Percentiles rank a stretch among this genome's conserved stretches.
Conservation (phyloP, 768 basidiomycete species). For the Favolaschia claudopus region DNA sequence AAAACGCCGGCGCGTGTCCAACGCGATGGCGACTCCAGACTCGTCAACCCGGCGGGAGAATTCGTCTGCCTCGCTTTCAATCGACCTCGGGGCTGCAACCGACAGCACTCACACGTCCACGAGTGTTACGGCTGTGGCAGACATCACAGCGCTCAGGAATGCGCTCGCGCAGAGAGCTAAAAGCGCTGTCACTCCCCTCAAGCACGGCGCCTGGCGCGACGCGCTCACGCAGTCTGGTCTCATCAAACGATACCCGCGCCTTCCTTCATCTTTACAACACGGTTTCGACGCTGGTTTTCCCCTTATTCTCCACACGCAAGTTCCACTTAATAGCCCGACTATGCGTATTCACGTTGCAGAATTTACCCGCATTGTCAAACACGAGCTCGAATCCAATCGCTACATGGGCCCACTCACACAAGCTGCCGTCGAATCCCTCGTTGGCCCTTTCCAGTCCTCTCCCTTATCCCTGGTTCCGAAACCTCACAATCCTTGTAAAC, state of each 20-base stretch:
- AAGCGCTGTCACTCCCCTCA: slow-evolving; percentile 26
- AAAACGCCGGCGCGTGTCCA: no score
- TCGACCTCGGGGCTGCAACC: not conserved
- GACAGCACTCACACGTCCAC: slow-evolving; percentile 16
- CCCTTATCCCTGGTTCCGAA: slow-evolving; percentile 38
- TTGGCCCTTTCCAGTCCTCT: slow-evolving; percentile 40
- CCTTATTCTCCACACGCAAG: slow-evolving; percentile 6
- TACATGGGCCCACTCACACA: slow-evolving; percentile 29
- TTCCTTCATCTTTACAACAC: slow-evolving; percentile 16
- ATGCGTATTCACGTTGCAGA: not conserved
- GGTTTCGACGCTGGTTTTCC: slow-evolving; percentile 32
- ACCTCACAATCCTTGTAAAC: slow-evolving; percentile 29
- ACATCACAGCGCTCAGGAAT: slow-evolving; percentile 33
- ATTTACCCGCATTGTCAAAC: slow-evolving; percentile 12
- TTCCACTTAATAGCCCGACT: slow-evolving; percentile 29
- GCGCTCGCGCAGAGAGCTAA: slow-evolving; percentile 30
- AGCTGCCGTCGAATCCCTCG: slow-evolving; percentile 8
- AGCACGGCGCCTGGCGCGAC: slow-evolving; percentile 18
- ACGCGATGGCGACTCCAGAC: no score
- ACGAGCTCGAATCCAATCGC: slow-evolving; percentile 14
- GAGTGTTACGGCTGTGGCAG: slow-evolving; percentile 37
- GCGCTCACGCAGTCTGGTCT: slow-evolving; percentile 14
- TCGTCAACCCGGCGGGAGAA: no score
- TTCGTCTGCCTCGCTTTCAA: not conserved
- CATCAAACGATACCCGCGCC: slow-evolving; percentile 9